Conservation (phyloP, 495 filamentous ascomycete genomes). For the Paragyromitra xinjiangensis region DNA sequence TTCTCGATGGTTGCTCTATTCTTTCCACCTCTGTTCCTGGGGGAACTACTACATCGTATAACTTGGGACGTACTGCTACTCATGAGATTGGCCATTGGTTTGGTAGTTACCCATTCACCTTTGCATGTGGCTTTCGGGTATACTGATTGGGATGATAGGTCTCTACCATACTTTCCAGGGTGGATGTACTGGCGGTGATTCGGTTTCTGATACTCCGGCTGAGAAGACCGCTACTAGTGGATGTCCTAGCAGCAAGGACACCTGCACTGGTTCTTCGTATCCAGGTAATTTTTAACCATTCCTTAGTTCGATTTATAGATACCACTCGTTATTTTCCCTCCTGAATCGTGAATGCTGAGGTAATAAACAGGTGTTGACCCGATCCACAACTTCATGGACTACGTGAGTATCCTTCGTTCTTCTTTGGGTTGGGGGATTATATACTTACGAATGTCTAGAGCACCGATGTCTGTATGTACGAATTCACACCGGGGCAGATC, state of each 20-base stretch:
- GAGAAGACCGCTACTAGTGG: constrained; percentile 66
- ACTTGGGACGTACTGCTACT: constrained; percentile 68
- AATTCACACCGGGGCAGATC: constrained; percentile 63
- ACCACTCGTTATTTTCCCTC: background rate
- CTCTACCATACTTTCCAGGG: constrained; percentile 75
- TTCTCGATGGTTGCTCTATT: constrained; percentile 69
- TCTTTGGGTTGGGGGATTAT: background rate
- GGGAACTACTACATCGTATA: constrained; percentile 64
- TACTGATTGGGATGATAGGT: constrained; percentile 20
- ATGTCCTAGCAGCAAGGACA: constrained; percentile 66
- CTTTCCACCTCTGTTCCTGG: constrained; percentile 66
- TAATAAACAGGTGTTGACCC: constrained; percentile 61
- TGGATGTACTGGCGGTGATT: constrained; percentile 67
- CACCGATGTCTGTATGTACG: constrained; percentile 59
- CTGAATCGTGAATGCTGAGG: background rate
- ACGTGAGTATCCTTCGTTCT: constrained; percentile 63
- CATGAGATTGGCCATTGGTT: constrained; percentile 77
- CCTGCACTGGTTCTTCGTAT: constrained; percentile 60
- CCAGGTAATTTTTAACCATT: constrained; percentile 42
- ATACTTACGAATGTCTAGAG: constrained; percentile 37
- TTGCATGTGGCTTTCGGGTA: background rate
- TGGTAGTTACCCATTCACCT: constrained; percentile 52
- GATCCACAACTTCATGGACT: constrained; percentile 75
- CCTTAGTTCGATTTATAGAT: background rate
- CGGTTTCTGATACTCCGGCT: constrained; percentile 67